phyloP scores from a whole-genome alignment of 305 asterid species.

The Caryopteris hybrid region DNA sequence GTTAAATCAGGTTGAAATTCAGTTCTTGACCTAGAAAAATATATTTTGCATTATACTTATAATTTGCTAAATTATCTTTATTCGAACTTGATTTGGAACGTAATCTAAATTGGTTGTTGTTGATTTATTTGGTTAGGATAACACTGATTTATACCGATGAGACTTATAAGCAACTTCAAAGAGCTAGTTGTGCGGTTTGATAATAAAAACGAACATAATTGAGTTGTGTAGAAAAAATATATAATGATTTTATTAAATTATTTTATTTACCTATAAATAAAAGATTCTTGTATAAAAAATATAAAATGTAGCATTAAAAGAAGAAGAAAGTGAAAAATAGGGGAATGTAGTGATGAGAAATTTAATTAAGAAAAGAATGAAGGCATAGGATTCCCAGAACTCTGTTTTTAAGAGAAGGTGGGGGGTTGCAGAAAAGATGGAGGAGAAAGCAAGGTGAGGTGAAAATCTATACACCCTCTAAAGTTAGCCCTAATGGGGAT shows the following conservation, averaged over 20 bases:
- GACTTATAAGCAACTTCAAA: too few species aligned
- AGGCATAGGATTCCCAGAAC: slow-evolving; percentile 29
- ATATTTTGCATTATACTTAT: too few species aligned
- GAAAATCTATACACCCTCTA: slow-evolving; percentile 15
- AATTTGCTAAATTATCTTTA: too few species aligned
- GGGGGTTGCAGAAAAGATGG: slow-evolving; percentile 17
- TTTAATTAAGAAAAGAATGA: neutral
- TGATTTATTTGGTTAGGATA: too few species aligned
- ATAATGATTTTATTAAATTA: too few species aligned
- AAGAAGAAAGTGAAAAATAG: neutral
- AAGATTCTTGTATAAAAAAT: neutral
- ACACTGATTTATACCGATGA: too few species aligned
- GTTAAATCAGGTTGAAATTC: neutral
- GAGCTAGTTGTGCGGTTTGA: too few species aligned
- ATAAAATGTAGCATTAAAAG: neutral
- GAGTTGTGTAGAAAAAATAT: too few species aligned
- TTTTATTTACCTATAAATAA: neutral
- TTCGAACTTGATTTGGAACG: too few species aligned
- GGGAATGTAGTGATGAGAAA: neutral
- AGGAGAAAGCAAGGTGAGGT: slow-evolving; percentile 17
- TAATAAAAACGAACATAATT: too few species aligned
- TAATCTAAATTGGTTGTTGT: too few species aligned
- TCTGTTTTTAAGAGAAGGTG: slow-evolving; percentile 6
- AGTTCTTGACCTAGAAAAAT: neutral
- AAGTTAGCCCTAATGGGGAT: neutral